phyloP scores from a whole-genome alignment of 208 protist species.

The Trypanosoma conorhini region DNA sequence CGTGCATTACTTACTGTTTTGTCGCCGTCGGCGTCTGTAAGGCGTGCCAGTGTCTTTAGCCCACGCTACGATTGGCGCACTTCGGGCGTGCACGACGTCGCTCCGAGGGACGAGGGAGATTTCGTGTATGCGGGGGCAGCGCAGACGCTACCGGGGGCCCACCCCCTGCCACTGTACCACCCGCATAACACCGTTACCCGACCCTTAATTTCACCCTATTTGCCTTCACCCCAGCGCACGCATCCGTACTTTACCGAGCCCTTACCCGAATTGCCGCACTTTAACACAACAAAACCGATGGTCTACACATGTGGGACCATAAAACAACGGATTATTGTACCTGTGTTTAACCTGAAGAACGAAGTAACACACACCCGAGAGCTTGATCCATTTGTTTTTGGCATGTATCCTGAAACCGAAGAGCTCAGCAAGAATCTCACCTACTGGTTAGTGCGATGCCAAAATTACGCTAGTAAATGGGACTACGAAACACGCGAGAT shows the following conservation, averaged over 20 bases:
- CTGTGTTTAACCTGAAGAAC: conserved; percentile 79
- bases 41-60: conserved; percentile 48
- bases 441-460: conserved; percentile 90
- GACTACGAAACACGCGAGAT: conserved; percentile 91
- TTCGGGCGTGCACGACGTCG: conserved; percentile 83
- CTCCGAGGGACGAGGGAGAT: conserved; percentile 76
- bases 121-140: conserved; percentile 70
- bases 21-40: background rate
- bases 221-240: conserved; percentile 80
- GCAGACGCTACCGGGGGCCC: conserved; percentile 77
- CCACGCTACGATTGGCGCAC: conserved; percentile 67
- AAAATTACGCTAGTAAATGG: conserved; percentile 89
- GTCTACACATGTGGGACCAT: conserved; percentile 86
- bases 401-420: conserved; percentile 79
- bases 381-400: conserved; percentile 91
- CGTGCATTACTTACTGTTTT: background rate
- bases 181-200: conserved; percentile 78
- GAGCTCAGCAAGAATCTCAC: conserved; percentile 73
- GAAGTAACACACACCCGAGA: conserved; percentile 86
- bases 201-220: conserved; percentile 80
- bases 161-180: conserved; percentile 80
- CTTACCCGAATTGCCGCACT: conserved; percentile 85
- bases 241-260: conserved; percentile 90
- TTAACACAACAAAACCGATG: conserved; percentile 67
- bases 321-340: conserved; percentile 86